Percentiles rank a stretch among this genome's conserved stretches.
Conservation (phyloP, 2,329 filamentous ascomycete species). For the Claviceps paspali region DNA sequence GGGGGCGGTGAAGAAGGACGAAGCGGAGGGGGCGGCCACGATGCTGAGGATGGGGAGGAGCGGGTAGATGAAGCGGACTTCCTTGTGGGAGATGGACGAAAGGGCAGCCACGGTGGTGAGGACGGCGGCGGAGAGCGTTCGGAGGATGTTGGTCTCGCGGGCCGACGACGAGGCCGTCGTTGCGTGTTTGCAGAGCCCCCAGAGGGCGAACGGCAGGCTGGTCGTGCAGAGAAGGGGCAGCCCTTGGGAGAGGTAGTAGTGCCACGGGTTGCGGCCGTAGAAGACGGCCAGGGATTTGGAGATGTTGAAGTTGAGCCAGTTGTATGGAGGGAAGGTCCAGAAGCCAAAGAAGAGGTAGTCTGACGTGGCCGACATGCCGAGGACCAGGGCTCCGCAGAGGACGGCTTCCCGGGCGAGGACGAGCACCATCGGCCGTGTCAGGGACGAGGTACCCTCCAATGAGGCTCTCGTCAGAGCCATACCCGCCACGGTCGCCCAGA, state of each 20-base stretch:
- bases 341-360: conserved; percentile 69
- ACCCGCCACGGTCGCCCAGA: conserved; percentile 56
- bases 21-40: conserved; percentile 53
- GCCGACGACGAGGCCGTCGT: conserved; percentile 15
- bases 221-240: conserved; percentile 77
- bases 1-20: conserved; percentile 44
- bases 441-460: conserved; percentile 22
- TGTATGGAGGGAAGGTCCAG: conserved; percentile 80
- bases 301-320: conserved; percentile 84
- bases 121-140: conserved; percentile 39
- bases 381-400: conserved; percentile 45
- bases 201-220: conserved; percentile 58
- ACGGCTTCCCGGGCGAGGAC: conserved; percentile 47
- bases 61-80: conserved; percentile 93
- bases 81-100: conserved; percentile 81
- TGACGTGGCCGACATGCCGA: conserved; percentile 47
- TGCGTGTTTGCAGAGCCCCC: conserved; percentile 42
- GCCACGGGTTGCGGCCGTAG: conserved; percentile 78
- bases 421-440: conserved; percentile 27
- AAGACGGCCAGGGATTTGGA: conserved; percentile 77
- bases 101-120: conserved; percentile 46
- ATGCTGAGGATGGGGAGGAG: conserved; percentile 77
- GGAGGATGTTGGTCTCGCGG: conserved; percentile 19
- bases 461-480: conserved; percentile 28
- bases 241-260: conserved; percentile 88